Evolutionary conservation across 805 yeast genomes (phyloP).

Genomic region (Saccharomycopsis sp.): DNA sequence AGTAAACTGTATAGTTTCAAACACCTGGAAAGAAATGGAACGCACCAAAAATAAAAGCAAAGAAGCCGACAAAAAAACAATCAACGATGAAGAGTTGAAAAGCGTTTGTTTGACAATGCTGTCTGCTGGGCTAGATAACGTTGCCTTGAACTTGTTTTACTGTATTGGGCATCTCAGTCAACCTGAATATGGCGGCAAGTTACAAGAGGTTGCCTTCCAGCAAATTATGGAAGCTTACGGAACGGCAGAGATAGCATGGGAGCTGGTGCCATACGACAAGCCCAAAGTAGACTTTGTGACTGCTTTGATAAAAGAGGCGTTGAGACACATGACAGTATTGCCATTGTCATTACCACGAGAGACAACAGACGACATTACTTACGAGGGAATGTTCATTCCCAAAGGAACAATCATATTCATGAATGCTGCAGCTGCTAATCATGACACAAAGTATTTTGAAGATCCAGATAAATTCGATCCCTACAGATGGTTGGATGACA

Average conservation of each 20-base stretch:
- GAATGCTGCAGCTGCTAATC: conserved; percentile 69
- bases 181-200: conserved; percentile 29
- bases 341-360: conserved; percentile 62
- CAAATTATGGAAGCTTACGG: conserved; percentile 35
- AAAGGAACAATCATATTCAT: conserved; percentile 48
- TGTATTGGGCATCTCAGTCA: conserved; percentile 53
- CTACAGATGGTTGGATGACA: conserved; percentile 40
- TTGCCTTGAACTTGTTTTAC: conserved; percentile 56
- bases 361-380: conserved; percentile 45
- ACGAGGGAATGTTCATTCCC: conserved; percentile 42
- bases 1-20: conserved; percentile 31
- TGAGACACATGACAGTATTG: conserved; percentile 56
- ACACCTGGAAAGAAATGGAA: conserved; percentile 19
- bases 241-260: conserved; percentile 32
- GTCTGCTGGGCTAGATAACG: conserved; percentile 73
- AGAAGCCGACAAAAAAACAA: conserved; percentile 4
- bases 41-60: background rate
- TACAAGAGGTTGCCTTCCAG: conserved; percentile 40
- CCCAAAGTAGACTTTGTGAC: conserved; percentile 41
- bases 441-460: conserved; percentile 41
- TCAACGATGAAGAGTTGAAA: conserved; percentile 38
- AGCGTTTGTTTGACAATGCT: conserved; percentile 69
- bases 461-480: conserved; percentile 46
- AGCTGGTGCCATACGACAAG: conserved; percentile 24
- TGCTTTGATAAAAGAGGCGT: conserved; percentile 57